Percentiles rank a stretch among this genome's conserved stretches.
These are phyloP conservation scores for Blastobotrys persicus DNA, from an alignment of 1,139 yeast species.

Conservation along the genomic window DNA sequence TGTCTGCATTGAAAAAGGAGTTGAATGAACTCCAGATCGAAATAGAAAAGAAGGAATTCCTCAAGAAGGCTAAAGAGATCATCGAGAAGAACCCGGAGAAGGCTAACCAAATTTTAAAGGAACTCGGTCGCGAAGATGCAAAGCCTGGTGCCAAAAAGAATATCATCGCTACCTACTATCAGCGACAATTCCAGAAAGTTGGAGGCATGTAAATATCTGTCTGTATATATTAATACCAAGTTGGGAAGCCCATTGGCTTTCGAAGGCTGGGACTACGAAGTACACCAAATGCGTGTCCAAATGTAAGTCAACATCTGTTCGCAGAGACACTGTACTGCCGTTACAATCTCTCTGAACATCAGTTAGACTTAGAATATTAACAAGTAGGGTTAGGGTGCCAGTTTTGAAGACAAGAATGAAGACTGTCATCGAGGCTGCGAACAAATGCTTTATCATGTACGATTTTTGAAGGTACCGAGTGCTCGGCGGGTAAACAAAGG, in stretches of 20 bases:
- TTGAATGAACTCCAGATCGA: slow-evolving; percentile 29
- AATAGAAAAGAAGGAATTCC: slow-evolving; percentile 28
- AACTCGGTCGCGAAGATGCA: slow-evolving; percentile 32
- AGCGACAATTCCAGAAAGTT: slow-evolving; percentile 13
- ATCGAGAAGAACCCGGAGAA: slow-evolving; percentile 34
- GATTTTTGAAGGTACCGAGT: slow-evolving; percentile 30
- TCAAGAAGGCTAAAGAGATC: slow-evolving; percentile 29
- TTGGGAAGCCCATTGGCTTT: no score
- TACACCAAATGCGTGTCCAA: no score
- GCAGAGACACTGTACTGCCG: no score
- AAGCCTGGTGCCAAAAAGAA: slow-evolving; percentile 36
- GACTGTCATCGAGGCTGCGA: background rate
- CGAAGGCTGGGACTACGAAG: no score
- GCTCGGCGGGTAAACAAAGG: slow-evolving; percentile 13
- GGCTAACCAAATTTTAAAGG: slow-evolving; percentile 32
- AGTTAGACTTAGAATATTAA: no score
- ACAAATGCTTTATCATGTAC: slow-evolving; percentile 29
- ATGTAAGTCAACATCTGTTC: no score
- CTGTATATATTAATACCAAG: background rate
- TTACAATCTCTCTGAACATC: no score
- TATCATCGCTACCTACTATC: slow-evolving; percentile 32
- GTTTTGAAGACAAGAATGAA: background rate
- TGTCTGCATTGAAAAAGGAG: slow-evolving; percentile 28
- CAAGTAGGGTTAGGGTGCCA: background rate
- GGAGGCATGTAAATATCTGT: background rate